phyloP scores from a whole-genome alignment of 2,329 filamentous ascomycete genomes.

The Aurifilum marmelostoma region DNA sequence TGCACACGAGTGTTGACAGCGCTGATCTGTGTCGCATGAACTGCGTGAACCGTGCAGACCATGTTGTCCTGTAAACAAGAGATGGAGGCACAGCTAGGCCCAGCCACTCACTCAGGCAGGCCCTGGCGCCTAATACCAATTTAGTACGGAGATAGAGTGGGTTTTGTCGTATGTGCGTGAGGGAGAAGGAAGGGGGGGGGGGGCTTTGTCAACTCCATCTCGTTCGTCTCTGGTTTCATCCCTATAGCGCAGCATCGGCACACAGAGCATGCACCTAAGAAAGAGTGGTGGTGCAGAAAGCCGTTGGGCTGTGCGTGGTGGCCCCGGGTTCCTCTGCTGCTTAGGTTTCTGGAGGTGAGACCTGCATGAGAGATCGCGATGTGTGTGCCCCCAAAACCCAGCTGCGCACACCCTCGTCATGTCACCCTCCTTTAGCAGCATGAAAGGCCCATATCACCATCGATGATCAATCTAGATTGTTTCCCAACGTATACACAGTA shows the following conservation, averaged over 20 bases:
- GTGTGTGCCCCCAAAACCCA: not conserved
- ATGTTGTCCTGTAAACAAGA: not conserved
- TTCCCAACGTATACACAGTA: too few relatives aligned
- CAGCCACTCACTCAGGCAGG: not conserved
- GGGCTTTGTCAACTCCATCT: not conserved
- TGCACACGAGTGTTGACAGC: not conserved
- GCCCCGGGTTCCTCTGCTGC: too few relatives aligned
- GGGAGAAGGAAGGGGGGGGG: too few relatives aligned
- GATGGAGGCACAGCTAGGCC: not conserved
- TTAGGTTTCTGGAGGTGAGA: not conserved
- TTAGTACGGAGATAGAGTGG: not conserved
- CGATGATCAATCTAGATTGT: too few relatives aligned
- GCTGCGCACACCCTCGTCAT: not conserved
- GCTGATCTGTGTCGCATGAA: not conserved
- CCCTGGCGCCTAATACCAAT: not conserved
- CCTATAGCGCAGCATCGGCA: too few relatives aligned
- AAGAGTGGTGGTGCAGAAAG: too few relatives aligned
- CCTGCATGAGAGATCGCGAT: conserved; percentile 3
- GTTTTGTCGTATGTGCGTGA: not conserved
- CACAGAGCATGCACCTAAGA: too few relatives aligned
- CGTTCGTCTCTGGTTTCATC: too few relatives aligned
- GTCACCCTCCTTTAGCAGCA: not conserved
- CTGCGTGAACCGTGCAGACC: not conserved
- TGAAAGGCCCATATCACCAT: too few relatives aligned
- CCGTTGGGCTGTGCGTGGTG: too few relatives aligned